Conservation (phyloP, 768 basidiomycete species). For the Ephemerocybe angulata region DNA sequence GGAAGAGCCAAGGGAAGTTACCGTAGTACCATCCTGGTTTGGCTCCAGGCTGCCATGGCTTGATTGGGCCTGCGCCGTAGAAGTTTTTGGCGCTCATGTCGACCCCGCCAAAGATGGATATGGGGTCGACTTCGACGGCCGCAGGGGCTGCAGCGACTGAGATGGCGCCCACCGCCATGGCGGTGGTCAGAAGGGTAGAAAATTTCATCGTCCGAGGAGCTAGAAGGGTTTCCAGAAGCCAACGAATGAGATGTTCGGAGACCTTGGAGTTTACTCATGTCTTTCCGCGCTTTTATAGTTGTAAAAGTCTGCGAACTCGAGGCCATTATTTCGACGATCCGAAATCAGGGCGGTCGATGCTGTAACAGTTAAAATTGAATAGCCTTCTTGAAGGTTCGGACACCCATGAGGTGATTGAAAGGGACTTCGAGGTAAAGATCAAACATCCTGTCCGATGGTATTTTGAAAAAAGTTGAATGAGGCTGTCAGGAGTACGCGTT, state of each 20-base stretch:
- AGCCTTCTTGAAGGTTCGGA: too few relatives aligned
- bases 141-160: not conserved
- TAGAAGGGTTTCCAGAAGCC: not conserved
- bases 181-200: not conserved
- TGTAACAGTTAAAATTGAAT: too few relatives aligned
- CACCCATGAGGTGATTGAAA: too few relatives aligned
- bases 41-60: conserved; percentile 31
- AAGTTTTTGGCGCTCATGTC: conserved; percentile 29
- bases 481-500: too few relatives aligned
- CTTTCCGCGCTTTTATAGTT: too few relatives aligned
- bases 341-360: conserved; percentile 1
- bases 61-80: conserved; percentile 34
- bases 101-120: conserved; percentile 13
- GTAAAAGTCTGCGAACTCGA: too few relatives aligned
- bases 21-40: conserved; percentile 46
- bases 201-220: not conserved
- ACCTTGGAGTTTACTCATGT: too few relatives aligned
- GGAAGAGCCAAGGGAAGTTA: conserved; percentile 22
- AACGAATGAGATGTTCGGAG: not conserved
- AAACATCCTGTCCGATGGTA: too few relatives aligned
- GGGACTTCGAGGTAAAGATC: too few relatives aligned
- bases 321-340: not conserved
- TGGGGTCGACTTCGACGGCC: conserved; percentile 5
- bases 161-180: conserved; percentile 1
- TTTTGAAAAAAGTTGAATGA: too few relatives aligned